These are phyloP conservation scores for Neopestalotiopsis sp. DNA, from an alignment of 2,329 filamentous ascomycete species.

Conservation along the genomic window DNA sequence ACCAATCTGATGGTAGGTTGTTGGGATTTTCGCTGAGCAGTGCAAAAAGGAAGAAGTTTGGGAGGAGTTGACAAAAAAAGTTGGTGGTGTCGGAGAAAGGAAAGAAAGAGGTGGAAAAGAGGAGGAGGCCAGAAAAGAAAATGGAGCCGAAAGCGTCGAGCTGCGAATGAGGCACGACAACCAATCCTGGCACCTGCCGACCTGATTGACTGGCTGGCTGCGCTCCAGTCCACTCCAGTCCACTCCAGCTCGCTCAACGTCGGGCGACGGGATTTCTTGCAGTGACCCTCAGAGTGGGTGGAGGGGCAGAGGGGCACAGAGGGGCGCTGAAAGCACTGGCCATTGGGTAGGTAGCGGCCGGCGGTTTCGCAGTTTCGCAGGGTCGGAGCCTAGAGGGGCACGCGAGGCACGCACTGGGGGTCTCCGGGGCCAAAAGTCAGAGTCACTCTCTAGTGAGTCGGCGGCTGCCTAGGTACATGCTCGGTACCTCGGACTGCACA, in stretches of 20 bases:
- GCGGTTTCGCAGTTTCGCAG: background rate
- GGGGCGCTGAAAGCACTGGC: background rate
- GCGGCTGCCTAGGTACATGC: background rate
- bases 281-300: too few relatives aligned
- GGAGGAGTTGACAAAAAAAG: background rate
- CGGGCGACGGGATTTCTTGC: background rate
- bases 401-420: background rate
- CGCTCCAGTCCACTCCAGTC: background rate
- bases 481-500: background rate
- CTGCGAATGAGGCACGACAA: conserved; percentile 3
- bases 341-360: background rate
- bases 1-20: conserved; percentile 8
- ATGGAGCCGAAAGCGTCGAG: background rate
- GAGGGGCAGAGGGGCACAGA: conserved; percentile 8
- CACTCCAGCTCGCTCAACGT: background rate
- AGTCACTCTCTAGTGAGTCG: background rate
- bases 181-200: conserved; percentile 6
- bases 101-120: background rate
- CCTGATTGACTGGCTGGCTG: background rate
- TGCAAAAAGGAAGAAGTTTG: background rate
- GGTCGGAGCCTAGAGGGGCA: too few relatives aligned
- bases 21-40: conserved; percentile 1
- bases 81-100: background rate
- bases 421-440: background rate
- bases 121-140: conserved; percentile 14